Evolutionary conservation across 1,284 basidiomycete species (phyloP).

Genomic region (Trametes polyzona): DNA sequence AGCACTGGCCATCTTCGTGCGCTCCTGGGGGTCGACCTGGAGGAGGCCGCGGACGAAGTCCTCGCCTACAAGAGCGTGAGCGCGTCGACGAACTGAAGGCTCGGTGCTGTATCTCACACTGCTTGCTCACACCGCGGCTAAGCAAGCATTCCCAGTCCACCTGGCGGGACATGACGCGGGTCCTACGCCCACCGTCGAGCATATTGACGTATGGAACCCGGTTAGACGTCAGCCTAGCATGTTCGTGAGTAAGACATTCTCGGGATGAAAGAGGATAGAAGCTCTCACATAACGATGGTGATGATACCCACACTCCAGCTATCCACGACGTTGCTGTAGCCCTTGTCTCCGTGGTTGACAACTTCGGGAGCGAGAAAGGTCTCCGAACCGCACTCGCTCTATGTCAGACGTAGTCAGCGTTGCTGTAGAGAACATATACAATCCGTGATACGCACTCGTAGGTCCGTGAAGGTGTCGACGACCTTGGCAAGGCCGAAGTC

Average conservation of each 20-base stretch:
- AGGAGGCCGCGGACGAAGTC: slow-evolving; percentile 56
- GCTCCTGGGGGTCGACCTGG: slow-evolving; percentile 51
- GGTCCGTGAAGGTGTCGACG: neutral
- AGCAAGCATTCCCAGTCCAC: slow-evolving; percentile 67
- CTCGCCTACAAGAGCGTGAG: slow-evolving; percentile 4
- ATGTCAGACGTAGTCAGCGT: no score
- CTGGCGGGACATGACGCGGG: slow-evolving; percentile 55
- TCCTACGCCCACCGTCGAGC: slow-evolving; percentile 51
- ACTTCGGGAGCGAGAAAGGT: slow-evolving; percentile 87
- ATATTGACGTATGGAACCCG: slow-evolving; percentile 68
- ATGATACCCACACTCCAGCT: slow-evolving; percentile 95
- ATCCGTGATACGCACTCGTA: neutral
- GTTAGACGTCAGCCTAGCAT: slow-evolving; percentile 64
- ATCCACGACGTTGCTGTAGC: slow-evolving; percentile 85
- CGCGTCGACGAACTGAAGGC: no score
- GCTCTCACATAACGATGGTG: slow-evolving; percentile 79
- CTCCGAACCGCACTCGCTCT: slow-evolving; percentile 88
- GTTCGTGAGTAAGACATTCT: neutral
- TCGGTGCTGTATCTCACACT: neutral
- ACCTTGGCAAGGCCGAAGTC: slow-evolving; percentile 91
- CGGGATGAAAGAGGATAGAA: neutral
- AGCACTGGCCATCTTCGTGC: slow-evolving; percentile 64
- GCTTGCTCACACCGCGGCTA: slow-evolving; percentile 11
- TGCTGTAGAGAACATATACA: no score
- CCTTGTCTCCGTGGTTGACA: slow-evolving; percentile 61